A percentile compares a stretch with the other conserved stretches of the same genome.
phyloP scores from a whole-genome alignment of 495 filamentous ascomycete genomes.

The Tuber aestivum region DNA sequence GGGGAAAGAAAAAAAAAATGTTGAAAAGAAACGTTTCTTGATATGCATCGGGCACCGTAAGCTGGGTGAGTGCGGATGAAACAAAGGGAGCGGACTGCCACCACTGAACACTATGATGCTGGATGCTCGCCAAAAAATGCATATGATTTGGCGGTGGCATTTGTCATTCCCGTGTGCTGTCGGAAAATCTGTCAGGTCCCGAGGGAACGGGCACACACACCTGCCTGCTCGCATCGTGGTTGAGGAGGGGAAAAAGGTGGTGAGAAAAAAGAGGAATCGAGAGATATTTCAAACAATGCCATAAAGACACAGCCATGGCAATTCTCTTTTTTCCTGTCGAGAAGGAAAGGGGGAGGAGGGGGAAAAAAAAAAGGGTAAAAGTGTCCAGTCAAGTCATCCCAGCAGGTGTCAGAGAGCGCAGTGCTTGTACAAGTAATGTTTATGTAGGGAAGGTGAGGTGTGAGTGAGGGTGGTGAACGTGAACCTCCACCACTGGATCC shows the following conservation, averaged over 20 bases:
- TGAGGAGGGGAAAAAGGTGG: background rate
- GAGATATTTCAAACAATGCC: background rate
- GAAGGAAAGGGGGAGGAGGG: too few species aligned
- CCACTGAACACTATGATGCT: background rate
- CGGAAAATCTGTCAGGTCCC: conserved; percentile 2
- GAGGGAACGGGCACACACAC: background rate
- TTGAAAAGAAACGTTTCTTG: background rate
- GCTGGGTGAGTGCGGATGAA: background rate
- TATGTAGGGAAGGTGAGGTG: background rate
- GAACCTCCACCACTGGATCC: conserved; percentile 4
- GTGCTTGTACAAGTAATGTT: background rate
- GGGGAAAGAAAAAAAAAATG: too few species aligned
- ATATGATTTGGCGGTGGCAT: background rate
- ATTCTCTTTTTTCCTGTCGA: background rate
- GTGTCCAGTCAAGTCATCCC: background rate
- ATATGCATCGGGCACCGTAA: background rate
- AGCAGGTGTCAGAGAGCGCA: background rate
- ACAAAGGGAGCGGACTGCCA: background rate
- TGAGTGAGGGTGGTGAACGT: background rate
- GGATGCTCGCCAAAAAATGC: background rate
- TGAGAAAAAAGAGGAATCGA: too few species aligned
- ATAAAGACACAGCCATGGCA: background rate
- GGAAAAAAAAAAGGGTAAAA: background rate
- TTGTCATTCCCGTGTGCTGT: background rate
- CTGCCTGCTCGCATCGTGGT: background rate